Percentiles rank a stretch among this genome's conserved stretches.
Conservation (phyloP, 306 rosid species). For the Sindora glabra region DNA sequence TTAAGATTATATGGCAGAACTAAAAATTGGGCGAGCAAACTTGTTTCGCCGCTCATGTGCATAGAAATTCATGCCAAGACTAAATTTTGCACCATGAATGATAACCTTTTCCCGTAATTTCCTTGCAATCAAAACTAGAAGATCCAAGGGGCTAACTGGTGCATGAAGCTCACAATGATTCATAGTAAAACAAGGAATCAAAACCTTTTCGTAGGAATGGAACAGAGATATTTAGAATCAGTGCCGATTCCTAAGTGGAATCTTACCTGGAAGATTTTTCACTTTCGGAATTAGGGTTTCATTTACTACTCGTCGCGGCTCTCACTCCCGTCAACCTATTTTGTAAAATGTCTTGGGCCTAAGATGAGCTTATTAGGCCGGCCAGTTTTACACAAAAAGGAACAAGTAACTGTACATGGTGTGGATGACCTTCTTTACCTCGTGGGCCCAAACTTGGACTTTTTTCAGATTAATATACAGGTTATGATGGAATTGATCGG, state of each 20-base stretch:
- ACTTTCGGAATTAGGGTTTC: neutral
- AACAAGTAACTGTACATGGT: too few relatives aligned
- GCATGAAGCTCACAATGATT: constrained; percentile 4
- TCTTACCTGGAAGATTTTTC: too few relatives aligned
- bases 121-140: constrained; percentile 35
- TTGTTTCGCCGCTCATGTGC: neutral
- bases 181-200: neutral
- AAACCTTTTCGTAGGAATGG: neutral
- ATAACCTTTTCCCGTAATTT: constrained; percentile 34
- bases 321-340: too few relatives aligned
- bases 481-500: too few relatives aligned
- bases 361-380: too few relatives aligned
- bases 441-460: too few relatives aligned
- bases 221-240: too few relatives aligned
- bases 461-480: too few relatives aligned
- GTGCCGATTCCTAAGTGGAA: too few relatives aligned
- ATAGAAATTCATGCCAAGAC: constrained; percentile 8
- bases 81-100: constrained; percentile 34
- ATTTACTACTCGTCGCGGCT: neutral
- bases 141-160: constrained; percentile 44
- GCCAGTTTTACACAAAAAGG: too few relatives aligned
- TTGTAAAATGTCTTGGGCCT: too few relatives aligned
- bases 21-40: neutral
- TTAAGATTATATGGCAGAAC: constrained; percentile 12
- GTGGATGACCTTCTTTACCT: too few relatives aligned